Evolutionary conservation across 306 rosid genomes (phyloP).

Genomic region (Dalbergia cochinchinensis): DNA sequence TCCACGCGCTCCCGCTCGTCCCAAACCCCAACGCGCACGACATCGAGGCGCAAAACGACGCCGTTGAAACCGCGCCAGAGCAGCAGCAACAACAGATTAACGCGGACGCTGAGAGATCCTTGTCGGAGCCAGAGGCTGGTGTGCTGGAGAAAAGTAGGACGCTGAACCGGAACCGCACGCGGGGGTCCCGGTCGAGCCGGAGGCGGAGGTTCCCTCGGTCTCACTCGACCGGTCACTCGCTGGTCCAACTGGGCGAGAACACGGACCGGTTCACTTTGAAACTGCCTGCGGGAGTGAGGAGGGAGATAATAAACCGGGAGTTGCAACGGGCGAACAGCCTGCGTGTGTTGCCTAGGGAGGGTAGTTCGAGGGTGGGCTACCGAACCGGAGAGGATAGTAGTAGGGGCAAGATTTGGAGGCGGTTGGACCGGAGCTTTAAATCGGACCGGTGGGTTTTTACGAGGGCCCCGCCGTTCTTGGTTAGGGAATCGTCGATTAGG

Average conservation of each 20-base stretch:
- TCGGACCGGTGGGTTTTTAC: slow-evolving; percentile 83
- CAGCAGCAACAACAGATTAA: background rate
- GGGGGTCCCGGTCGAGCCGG: slow-evolving; percentile 55
- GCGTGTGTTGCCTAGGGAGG: slow-evolving; percentile 60
- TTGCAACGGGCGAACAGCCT: slow-evolving; percentile 74
- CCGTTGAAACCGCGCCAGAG: slow-evolving; percentile 5
- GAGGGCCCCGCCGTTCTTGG: slow-evolving; percentile 66
- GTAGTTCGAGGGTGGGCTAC: slow-evolving; percentile 70
- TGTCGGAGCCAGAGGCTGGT: slow-evolving; percentile 26
- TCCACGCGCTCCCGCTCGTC: background rate
- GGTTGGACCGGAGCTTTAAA: slow-evolving; percentile 62
- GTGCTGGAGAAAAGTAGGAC: slow-evolving; percentile 29
- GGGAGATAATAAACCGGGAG: slow-evolving; percentile 62
- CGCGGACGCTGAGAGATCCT: background rate
- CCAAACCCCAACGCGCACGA: slow-evolving; percentile 14
- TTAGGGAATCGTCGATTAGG: slow-evolving; percentile 67
- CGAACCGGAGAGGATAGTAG: slow-evolving; percentile 67
- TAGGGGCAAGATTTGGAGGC: slow-evolving; percentile 54
- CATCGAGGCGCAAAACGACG: slow-evolving; percentile 61
- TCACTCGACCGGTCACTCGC: slow-evolving; percentile 89
- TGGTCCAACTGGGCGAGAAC: slow-evolving; percentile 75
- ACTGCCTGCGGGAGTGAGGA: slow-evolving; percentile 76
- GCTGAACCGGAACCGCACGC: slow-evolving; percentile 65
- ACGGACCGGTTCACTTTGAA: slow-evolving; percentile 85
- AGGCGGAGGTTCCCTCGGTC: slow-evolving; percentile 69